These are phyloP conservation scores for Psidium guajava DNA, from an alignment of 345 rosid species.

Conservation along the genomic window DNA sequence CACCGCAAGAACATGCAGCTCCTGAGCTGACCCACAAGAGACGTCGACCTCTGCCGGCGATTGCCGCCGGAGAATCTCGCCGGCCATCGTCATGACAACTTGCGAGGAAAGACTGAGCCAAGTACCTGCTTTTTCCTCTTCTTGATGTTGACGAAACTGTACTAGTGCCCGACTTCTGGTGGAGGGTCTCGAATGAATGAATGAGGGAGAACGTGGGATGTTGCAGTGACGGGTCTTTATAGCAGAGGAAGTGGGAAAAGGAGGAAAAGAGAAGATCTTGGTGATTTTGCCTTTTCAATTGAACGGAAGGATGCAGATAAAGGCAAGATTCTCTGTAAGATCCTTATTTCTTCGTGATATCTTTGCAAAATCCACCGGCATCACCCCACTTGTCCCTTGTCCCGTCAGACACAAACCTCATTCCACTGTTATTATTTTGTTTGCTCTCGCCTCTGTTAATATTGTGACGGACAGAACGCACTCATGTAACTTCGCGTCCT, in stretches of 20 bases:
- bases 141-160: not conserved
- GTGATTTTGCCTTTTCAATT: not conserved
- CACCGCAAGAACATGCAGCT: slow-evolving; percentile 91
- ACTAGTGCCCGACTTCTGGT: not conserved
- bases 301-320: not conserved
- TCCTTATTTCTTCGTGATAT: not conserved
- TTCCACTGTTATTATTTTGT: not conserved
- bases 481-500: not conserved
- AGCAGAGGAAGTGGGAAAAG: not conserved
- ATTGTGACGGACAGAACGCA: not conserved
- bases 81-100: slow-evolving; percentile 1
- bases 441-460: not conserved
- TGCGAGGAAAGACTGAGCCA: not conserved
- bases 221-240: not conserved
- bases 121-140: not conserved
- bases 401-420: not conserved
- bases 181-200: not conserved
- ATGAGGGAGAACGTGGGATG: not conserved
- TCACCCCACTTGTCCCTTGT: not conserved
- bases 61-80: slow-evolving; percentile 1
- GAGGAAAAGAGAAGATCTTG: not conserved
- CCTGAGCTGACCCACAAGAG: slow-evolving; percentile 6
- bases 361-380: not conserved
- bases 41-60: not conserved
- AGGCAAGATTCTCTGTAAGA: not conserved